Conservation (phyloP, 2,329 filamentous ascomycete species). For the Metarhizium album region DNA sequence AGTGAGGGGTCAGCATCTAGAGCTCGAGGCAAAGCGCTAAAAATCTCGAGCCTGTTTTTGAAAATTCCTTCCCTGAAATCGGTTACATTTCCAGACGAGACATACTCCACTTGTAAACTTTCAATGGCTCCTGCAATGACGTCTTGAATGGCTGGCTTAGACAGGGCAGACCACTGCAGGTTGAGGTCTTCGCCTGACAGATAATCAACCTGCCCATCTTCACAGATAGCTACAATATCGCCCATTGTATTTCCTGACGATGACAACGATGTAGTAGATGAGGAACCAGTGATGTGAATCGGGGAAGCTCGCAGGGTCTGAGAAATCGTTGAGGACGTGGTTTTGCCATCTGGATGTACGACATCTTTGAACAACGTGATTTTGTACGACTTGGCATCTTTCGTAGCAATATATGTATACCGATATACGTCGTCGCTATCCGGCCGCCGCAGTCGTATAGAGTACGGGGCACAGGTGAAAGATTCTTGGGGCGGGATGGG, state of each 20-base stretch:
- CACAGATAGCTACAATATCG: conserved; percentile 44
- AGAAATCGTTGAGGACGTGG: conserved; percentile 37
- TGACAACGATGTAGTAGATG: conserved; percentile 12
- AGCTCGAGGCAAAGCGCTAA: conserved; percentile 39
- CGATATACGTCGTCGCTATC: conserved; percentile 38
- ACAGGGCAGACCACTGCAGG: conserved; percentile 23
- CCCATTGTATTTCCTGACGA: conserved; percentile 16
- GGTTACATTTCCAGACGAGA: conserved; percentile 31
- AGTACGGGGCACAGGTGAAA: conserved; percentile 52
- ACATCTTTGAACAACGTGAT: conserved; percentile 50
- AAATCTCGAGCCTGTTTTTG: conserved; percentile 40
- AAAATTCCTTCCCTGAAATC: conserved; percentile 46
- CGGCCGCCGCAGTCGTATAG: conserved; percentile 40
- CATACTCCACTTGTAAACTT: conserved; percentile 38
- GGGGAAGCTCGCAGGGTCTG: conserved; percentile 29
- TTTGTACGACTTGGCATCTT: conserved; percentile 35
- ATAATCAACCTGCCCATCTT: conserved; percentile 50
- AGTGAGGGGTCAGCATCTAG: conserved; percentile 38
- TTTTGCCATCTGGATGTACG: conserved; percentile 39
- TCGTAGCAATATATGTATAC: conserved; percentile 51
- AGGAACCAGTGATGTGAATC: conserved; percentile 25
- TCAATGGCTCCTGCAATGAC: conserved; percentile 20
- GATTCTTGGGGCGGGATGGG: conserved; percentile 54
- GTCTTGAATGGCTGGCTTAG: conserved; percentile 25
- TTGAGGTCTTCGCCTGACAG: conserved; percentile 42